Evolutionary conservation across 202 grass and related monocot genomes (phyloP).

Genomic region (Brachypodium distachyon): DNA sequence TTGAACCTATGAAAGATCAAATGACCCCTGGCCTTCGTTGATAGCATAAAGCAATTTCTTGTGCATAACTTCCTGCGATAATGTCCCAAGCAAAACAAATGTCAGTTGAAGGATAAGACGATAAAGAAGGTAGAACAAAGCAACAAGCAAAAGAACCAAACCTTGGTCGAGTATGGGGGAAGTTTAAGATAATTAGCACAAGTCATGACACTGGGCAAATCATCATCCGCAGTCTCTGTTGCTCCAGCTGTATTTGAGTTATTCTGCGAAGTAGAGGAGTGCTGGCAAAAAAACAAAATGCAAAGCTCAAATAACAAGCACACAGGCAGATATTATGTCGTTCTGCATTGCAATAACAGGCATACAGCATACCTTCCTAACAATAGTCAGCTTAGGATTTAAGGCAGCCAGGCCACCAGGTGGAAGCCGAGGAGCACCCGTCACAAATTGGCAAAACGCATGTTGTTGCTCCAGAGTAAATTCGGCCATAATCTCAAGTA

Average conservation of each 20-base stretch:
- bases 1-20: slow-evolving; percentile 79
- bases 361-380: slow-evolving; percentile 73
- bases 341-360: not conserved
- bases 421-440: slow-evolving; percentile 86
- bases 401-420: slow-evolving; percentile 76
- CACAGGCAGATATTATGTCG: not conserved
- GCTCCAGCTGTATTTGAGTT: slow-evolving; percentile 47
- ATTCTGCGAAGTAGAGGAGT: slow-evolving; percentile 36
- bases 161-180: slow-evolving; percentile 93
- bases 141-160: slow-evolving; percentile 14
- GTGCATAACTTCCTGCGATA: slow-evolving; percentile 65
- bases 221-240: slow-evolving; percentile 63
- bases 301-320: not conserved
- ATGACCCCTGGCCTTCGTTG: slow-evolving; percentile 85
- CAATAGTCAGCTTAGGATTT: slow-evolving; percentile 85
- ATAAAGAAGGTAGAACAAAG: not conserved
- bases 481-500: slow-evolving; percentile 85
- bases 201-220: slow-evolving; percentile 95
- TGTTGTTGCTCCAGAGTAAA: slow-evolving; percentile 77
- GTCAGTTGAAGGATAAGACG: not conserved
- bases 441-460: slow-evolving; percentile 92
- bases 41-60: slow-evolving; percentile 92
- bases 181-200: slow-evolving; percentile 97
- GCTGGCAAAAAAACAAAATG: slow-evolving; percentile 32
- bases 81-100: not conserved